Evolutionary conservation across 2,329 filamentous ascomycete species (phyloP), one percentile per base, ranked within the genome.

Genomic region (Neurospora sp.): DNA sequence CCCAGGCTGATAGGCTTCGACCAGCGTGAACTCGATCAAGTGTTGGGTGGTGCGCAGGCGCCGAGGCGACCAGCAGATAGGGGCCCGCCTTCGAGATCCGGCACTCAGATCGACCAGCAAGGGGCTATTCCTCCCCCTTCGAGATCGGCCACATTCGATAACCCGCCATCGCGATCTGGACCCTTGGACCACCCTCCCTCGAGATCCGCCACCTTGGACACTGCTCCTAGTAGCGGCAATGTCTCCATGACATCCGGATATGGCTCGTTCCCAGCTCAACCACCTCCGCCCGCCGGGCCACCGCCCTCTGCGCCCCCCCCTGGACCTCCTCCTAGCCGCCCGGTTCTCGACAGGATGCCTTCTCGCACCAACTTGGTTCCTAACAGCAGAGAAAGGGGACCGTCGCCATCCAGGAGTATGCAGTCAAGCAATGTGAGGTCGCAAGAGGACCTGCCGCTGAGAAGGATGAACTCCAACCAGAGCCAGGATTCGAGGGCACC

Each of bases 1-100:
- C 96, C 96, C 2, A 87, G 91, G 71, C 84, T 99, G 68, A 83
- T 87, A 69, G 95, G 95, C 8, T 98, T 99, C 78, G 92, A 95
- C 75, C 85, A 88, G 68, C 87, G 86, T 71, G 93, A 97, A 81
- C 83, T 91, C 71, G 92, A 95, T 68, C 86, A 90, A 75, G 87
- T 98, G 66, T 82, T 91, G 40, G 91, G 91, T 62, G 83, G 84
- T 67, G 83, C 77, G 3, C 74, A 77, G 68, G 73, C 74, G 8
- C 69, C 73, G 19, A 72, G 72, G 39, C 71, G 73, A 69, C 74
- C 73, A 58, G 70, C 75, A 66, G 71, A 73, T 23, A 68, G 71
- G 43, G 67, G 73, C 38, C 69, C 70, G 10, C 67, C 69, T 36
- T 62, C 66, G 11, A 40, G 66, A 67, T 67, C 66, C 36, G 66